Evolutionary conservation across 768 basidiomycete species (phyloP).

Genomic region (Panaeolus cyanescens): DNA sequence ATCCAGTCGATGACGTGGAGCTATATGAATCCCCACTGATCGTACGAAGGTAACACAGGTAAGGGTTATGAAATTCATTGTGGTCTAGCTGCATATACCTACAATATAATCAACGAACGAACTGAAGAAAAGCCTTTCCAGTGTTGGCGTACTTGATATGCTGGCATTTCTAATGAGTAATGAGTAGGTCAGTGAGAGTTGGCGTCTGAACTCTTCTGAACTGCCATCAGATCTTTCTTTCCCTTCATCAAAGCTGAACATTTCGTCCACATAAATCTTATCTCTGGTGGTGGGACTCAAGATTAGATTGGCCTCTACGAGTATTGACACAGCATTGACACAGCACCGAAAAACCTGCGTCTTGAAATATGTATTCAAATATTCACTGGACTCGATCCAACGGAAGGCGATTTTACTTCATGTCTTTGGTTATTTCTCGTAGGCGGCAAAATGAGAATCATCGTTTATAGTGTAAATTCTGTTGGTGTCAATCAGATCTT

Average conservation of each 20-base stretch:
- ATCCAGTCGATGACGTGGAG: conserved; percentile 33
- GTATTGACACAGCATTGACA: no score
- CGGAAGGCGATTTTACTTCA: neutral
- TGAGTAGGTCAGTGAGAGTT: neutral
- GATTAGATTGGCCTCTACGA: no score
- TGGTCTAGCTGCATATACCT: conserved; percentile 17
- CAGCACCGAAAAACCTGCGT: no score
- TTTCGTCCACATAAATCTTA: no score
- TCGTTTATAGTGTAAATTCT: conserved; percentile 28
- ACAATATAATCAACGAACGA: conserved; percentile 56
- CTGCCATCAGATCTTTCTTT: no score
- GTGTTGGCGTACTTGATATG: conserved; percentile 18
- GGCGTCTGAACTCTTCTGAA: no score
- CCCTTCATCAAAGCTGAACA: no score
- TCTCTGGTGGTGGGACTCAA: no score
- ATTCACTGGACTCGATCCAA: no score
- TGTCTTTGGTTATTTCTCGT: neutral
- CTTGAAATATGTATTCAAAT: no score
- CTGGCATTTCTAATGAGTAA: neutral
- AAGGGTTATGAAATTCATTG: neutral
- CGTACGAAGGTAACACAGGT: neutral
- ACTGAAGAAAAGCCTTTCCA: conserved; percentile 49
- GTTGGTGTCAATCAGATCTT: conserved; percentile 20
- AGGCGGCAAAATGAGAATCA: conserved; percentile 22
- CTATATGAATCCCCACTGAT: conserved; percentile 67